Percentiles rank a stretch among this genome's conserved stretches.
These are phyloP conservation scores for Trametes punicea DNA, from an alignment of 768 basidiomycete species.

Conservation along the genomic window DNA sequence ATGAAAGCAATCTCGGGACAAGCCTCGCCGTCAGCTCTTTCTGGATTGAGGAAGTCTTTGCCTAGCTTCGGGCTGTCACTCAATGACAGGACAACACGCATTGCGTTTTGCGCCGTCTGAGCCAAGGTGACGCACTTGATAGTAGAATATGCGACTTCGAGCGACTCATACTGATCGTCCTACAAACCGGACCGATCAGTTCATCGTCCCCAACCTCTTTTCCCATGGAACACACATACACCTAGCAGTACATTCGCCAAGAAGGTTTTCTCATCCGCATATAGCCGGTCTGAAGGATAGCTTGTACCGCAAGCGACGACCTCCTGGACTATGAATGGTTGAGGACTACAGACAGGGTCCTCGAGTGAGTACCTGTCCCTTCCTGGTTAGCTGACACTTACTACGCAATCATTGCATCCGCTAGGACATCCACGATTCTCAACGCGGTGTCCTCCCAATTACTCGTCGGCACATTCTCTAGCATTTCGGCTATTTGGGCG, in stretches of 20 bases:
- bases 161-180: constrained; percentile 51
- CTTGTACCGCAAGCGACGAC: constrained; percentile 38
- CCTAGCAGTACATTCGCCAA: constrained; percentile 45
- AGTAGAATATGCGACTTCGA: constrained; percentile 42
- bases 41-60: constrained; percentile 2
- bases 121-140: constrained; percentile 25
- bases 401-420: constrained; percentile 45
- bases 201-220: not conserved
- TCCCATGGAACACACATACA: no score
- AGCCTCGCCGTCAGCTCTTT: constrained; percentile 10
- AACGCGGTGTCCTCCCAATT: constrained; percentile 54
- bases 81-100: constrained; percentile 2
- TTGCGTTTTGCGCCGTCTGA: not conserved
- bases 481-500: constrained; percentile 35
- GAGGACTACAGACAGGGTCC: constrained; percentile 42
- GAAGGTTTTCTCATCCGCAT: constrained; percentile 49
- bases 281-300: constrained; percentile 43
- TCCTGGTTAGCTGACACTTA: constrained; percentile 34
- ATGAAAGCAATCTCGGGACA: constrained; percentile 24
- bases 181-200: constrained; percentile 18
- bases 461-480: constrained; percentile 40
- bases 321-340: constrained; percentile 48
- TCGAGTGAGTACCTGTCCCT: no score
- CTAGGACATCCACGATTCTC: constrained; percentile 47
- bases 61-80: constrained; percentile 15